A percentile compares a stretch with the other conserved stretches of the same genome.
phyloP scores from a whole-genome alignment of 2,329 filamentous ascomycete species.

The Monosporascus sp. region DNA sequence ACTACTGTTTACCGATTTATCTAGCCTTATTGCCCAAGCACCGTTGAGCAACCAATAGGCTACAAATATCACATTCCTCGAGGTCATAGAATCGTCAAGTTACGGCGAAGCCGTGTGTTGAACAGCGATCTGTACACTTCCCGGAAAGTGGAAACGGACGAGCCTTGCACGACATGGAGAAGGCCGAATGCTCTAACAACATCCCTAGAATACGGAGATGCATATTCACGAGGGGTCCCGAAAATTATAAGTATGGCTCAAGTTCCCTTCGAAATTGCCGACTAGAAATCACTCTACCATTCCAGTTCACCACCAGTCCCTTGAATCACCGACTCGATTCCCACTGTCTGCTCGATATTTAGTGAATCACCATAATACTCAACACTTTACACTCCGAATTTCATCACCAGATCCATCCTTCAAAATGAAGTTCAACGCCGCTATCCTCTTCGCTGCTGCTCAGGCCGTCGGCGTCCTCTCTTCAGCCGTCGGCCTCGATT shows the following conservation, averaged over 20 bases:
- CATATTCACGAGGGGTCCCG: background rate
- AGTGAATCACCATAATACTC: background rate
- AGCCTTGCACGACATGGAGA: no score
- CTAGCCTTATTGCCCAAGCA: no score
- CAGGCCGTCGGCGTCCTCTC: background rate
- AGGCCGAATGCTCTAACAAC: no score
- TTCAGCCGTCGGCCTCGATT: background rate
- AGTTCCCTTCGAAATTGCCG: background rate
- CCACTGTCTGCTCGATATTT: background rate
- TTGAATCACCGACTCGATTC: background rate
- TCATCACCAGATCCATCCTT: background rate
- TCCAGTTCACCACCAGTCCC: background rate
- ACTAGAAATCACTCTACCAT: background rate
- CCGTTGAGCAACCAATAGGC: no score
- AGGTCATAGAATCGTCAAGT: no score
- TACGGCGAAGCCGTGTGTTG: no score
- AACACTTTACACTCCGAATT: background rate
- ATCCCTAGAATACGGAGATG: no score
- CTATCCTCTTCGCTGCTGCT: background rate
- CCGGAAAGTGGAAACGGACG: no score
- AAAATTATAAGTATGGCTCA: background rate
- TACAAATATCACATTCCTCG: no score
- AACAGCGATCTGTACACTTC: no score
- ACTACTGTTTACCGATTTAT: no score
- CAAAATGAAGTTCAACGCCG: background rate